Percentiles rank a stretch among this genome's conserved stretches.
phyloP scores from a whole-genome alignment of 805 yeast genomes.

The Barnettozyma botsteinii region DNA sequence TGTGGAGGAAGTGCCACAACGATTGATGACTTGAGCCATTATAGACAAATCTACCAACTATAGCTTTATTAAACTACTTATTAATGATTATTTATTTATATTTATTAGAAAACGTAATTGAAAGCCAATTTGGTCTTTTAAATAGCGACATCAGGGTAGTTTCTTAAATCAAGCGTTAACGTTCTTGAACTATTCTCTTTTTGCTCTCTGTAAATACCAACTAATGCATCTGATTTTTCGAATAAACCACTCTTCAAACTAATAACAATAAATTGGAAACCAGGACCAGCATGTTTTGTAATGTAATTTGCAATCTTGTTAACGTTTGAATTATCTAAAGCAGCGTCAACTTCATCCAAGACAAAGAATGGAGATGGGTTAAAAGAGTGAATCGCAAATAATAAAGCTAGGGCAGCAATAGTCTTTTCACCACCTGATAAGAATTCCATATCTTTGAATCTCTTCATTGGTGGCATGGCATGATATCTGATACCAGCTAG shows the following conservation, averaged over 20 bases:
- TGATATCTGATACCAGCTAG: conserved; percentile 78
- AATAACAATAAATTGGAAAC: conserved; percentile 87
- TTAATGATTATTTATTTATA: no score
- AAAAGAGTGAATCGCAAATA: conserved; percentile 85
- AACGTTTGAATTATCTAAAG: conserved; percentile 86
- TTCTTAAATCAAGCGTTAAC: conserved; percentile 64
- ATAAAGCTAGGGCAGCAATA: conserved; percentile 87
- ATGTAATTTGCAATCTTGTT: conserved; percentile 83
- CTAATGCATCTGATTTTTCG: conserved; percentile 84
- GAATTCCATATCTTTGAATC: conserved; percentile 88
- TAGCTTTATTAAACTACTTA: no score
- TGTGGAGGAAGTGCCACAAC: conserved; percentile 50
- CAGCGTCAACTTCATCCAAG: conserved; percentile 97
- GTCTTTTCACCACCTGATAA: conserved; percentile 97
- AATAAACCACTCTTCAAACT: conserved; percentile 82
- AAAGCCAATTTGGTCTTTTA: no score
- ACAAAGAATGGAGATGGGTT: conserved; percentile 96
- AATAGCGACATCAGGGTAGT: conserved; percentile 39
- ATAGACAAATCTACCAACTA: conserved; percentile 14
- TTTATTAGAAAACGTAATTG: no score
- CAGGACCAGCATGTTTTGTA: conserved; percentile 63
- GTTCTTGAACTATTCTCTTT: conserved; percentile 65
- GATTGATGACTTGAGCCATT: conserved; percentile 23
- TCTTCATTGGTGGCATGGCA: conserved; percentile 94
- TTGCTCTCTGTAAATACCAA: conserved; percentile 88